These are phyloP conservation scores for Syzygium aromaticum DNA, from an alignment of 345 rosid genomes.

Conservation along the genomic window DNA sequence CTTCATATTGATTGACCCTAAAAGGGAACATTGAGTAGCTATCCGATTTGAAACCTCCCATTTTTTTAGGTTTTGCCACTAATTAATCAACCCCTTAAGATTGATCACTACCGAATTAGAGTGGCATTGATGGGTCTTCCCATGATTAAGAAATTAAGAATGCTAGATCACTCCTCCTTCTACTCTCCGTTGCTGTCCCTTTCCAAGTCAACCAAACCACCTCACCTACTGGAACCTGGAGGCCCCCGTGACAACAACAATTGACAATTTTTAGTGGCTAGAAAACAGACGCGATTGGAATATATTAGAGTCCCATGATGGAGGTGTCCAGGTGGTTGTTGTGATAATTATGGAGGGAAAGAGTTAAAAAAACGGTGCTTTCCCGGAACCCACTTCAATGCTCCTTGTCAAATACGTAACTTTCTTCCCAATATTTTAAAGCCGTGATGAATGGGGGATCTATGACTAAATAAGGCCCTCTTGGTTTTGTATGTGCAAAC, in stretches of 20 bases:
- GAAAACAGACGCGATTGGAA: neutral
- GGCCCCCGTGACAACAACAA: neutral
- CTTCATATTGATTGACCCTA: neutral
- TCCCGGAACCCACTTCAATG: neutral
- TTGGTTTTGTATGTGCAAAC: neutral
- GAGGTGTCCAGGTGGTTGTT: neutral
- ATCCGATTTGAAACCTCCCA: neutral
- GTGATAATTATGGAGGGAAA: constrained; percentile 1
- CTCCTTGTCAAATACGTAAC: neutral
- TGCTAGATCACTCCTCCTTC: neutral
- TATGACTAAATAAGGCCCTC: neutral
- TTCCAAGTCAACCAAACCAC: neutral
- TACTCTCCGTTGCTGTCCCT: neutral
- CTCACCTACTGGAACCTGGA: neutral
- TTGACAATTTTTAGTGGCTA: neutral
- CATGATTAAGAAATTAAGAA: neutral
- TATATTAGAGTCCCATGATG: neutral
- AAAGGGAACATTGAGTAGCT: neutral
- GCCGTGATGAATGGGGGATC: neutral
- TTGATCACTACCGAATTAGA: neutral
- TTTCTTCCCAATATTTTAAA: neutral
- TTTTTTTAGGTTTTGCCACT: neutral
- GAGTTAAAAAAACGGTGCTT: neutral
- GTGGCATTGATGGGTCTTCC: neutral
- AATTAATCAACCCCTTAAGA: neutral